Evolutionary conservation across 768 basidiomycete species (phyloP).

Genomic region (Fibroporia radiculosa): DNA sequence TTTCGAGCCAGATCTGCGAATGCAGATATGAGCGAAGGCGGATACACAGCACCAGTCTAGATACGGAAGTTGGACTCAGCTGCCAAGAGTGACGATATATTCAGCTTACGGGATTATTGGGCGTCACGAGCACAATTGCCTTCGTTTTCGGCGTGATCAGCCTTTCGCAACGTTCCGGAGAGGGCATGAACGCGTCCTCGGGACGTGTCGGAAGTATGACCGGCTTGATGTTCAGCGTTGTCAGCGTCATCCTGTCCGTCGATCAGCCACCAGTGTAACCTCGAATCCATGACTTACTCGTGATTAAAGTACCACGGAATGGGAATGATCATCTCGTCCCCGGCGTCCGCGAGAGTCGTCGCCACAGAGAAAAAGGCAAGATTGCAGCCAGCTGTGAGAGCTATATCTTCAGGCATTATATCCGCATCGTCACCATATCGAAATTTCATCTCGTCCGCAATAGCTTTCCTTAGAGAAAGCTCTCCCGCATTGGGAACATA

Average conservation of each 20-base stretch:
- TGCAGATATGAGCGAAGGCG: constrained; percentile 42
- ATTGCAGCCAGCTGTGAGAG: constrained; percentile 66
- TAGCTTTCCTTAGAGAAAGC: constrained; percentile 36
- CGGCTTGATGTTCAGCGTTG: constrained; percentile 51
- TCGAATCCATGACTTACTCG: constrained; percentile 31
- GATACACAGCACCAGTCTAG: constrained; percentile 66
- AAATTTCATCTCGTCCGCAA: constrained; percentile 53
- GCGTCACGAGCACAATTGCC: constrained; percentile 69
- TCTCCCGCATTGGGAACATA: constrained; percentile 62
- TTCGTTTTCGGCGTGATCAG: constrained; percentile 52
- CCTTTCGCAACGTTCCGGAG: constrained; percentile 36
- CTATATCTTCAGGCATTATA: constrained; percentile 49
- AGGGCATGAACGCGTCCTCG: constrained; percentile 53
- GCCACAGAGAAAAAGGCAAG: constrained; percentile 58
- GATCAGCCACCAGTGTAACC: background rate
- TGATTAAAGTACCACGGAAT: constrained; percentile 69
- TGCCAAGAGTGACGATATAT: too few relatives aligned
- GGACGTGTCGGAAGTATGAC: constrained; percentile 46
- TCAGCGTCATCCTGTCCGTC: constrained; percentile 53
- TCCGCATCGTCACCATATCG: constrained; percentile 47
- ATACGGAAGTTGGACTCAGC: too few relatives aligned
- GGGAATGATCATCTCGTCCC: constrained; percentile 67
- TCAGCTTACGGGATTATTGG: constrained; percentile 66
- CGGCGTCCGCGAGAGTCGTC: constrained; percentile 59
- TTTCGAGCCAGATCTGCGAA: constrained; percentile 55